Conservation (phyloP, 2,329 filamentous ascomycete species). For the Zopfia rhizophila region DNA sequence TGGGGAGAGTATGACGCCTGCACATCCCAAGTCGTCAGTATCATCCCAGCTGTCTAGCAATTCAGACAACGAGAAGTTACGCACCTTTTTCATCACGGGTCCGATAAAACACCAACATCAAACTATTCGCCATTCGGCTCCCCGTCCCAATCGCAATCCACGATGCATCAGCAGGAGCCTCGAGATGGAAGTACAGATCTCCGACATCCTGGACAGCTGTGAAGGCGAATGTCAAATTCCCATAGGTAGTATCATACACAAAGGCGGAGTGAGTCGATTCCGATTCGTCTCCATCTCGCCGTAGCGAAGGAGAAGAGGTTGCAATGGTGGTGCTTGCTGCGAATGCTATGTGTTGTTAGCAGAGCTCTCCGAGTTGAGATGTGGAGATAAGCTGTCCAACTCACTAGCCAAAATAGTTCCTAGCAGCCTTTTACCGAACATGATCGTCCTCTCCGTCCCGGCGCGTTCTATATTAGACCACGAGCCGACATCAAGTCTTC, state of each 20-base stretch:
- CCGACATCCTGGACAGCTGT: conserved; percentile 42
- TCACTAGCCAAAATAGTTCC: too few species aligned
- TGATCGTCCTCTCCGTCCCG: too few species aligned
- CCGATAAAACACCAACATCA: conserved; percentile 67
- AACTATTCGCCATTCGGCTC: conserved; percentile 61
- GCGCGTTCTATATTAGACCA: too few species aligned
- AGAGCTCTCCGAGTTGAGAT: too few species aligned
- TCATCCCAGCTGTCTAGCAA: not conserved
- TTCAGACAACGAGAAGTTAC: conserved; percentile 1
- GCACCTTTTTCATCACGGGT: conserved; percentile 55
- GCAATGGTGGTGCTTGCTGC: too few species aligned
- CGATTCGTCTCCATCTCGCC: not conserved
- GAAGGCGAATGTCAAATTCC: conserved; percentile 34
- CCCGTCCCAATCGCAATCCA: conserved; percentile 69
- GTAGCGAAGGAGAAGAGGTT: too few species aligned
- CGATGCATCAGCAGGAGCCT: conserved; percentile 57
- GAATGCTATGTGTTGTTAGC: too few species aligned
- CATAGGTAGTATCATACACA: conserved; percentile 9
- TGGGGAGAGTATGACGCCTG: conserved; percentile 66
- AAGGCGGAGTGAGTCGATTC: conserved; percentile 15
- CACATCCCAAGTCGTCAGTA: not conserved
- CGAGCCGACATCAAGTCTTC: too few species aligned
- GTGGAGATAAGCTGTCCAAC: too few species aligned
- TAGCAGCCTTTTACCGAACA: too few species aligned
- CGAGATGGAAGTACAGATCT: conserved; percentile 66